Percentiles rank a stretch among this genome's conserved stretches.
These are phyloP conservation scores for Trichopus zeylanicus DNA, from an alignment of 116 monocot genomes.

Conservation along the genomic window DNA sequence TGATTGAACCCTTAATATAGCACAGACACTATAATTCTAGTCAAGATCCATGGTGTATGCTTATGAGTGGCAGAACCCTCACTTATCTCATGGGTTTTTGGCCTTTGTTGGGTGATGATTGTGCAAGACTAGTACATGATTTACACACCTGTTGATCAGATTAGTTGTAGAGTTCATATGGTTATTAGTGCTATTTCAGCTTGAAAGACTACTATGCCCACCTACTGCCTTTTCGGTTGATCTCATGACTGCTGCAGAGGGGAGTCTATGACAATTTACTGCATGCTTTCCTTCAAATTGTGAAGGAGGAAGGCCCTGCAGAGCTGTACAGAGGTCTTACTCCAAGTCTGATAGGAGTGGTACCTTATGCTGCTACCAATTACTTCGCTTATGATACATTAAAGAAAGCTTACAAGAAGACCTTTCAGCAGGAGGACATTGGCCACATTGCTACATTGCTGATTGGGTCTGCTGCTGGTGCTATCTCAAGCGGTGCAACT, in stretches of 20 bases:
- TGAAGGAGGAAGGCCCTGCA: conserved; percentile 75
- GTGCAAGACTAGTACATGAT: too few relatives aligned
- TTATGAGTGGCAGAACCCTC: too few relatives aligned
- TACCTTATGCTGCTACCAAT: conserved; percentile 90
- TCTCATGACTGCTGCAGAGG: conserved; percentile 58
- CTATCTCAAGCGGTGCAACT: conserved; percentile 85
- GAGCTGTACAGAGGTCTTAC: conserved; percentile 98
- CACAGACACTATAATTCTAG: too few relatives aligned
- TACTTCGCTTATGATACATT: conserved; percentile 84
- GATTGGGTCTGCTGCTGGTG: conserved; percentile 88
- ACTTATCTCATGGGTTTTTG: too few relatives aligned
- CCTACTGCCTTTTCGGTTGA: too few relatives aligned
- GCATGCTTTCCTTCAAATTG: conserved; percentile 81
- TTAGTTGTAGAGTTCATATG: too few relatives aligned
- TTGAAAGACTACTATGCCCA: too few relatives aligned
- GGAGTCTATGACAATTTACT: conserved; percentile 74
- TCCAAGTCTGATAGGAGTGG: conserved; percentile 86
- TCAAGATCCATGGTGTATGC: too few relatives aligned
- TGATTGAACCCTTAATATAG: too few relatives aligned
- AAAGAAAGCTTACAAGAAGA: conserved; percentile 64
- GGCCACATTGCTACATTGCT: conserved; percentile 75
- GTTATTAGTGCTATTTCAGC: too few relatives aligned
- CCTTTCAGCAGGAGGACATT: conserved; percentile 49
- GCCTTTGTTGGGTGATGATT: too few relatives aligned
- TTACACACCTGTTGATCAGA: too few relatives aligned